Evolutionary conservation across 2,329 filamentous ascomycete genomes (phyloP).

Genomic region (Neodidymelliopsis sp.): DNA sequence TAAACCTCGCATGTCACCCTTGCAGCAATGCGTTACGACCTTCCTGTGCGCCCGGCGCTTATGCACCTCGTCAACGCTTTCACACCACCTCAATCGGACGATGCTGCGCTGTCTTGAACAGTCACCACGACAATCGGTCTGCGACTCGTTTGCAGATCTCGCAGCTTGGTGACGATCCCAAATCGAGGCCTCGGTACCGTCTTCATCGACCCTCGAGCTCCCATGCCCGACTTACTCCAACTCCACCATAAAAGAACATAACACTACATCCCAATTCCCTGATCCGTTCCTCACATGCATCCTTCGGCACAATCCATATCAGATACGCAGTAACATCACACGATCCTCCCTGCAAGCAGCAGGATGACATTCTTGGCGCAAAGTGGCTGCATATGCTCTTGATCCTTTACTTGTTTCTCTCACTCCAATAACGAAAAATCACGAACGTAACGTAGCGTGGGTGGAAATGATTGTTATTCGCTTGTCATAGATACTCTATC

Average conservation of each 20-base stretch:
- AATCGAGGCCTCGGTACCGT: background rate
- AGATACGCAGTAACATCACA: constrained; percentile 1
- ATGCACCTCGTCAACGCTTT: constrained; percentile 28
- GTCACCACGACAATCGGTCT: constrained; percentile 1
- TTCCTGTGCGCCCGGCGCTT: constrained; percentile 27
- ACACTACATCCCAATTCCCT: background rate
- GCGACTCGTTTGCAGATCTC: background rate
- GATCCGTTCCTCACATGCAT: background rate
- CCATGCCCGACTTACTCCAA: background rate
- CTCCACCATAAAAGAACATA: background rate
- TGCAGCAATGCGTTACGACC: constrained; percentile 15
- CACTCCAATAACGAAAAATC: constrained; percentile 17
- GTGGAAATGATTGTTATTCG: constrained; percentile 14
- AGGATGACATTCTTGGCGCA: constrained; percentile 1
- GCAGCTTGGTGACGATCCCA: background rate
- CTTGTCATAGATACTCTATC: constrained; percentile 1
- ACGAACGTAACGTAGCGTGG: constrained; percentile 36
- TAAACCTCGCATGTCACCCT: constrained; percentile 24
- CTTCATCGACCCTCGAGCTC: background rate
- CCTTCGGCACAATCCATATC: background rate
- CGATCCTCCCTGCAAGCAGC: background rate
- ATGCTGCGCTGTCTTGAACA: background rate
- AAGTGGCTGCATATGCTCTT: constrained; percentile 14
- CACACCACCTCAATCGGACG: constrained; percentile 10
- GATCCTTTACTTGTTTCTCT: background rate